Evolutionary conservation across 768 basidiomycete genomes (phyloP).

Genomic region (Tylopilus rubrobrunneus): DNA sequence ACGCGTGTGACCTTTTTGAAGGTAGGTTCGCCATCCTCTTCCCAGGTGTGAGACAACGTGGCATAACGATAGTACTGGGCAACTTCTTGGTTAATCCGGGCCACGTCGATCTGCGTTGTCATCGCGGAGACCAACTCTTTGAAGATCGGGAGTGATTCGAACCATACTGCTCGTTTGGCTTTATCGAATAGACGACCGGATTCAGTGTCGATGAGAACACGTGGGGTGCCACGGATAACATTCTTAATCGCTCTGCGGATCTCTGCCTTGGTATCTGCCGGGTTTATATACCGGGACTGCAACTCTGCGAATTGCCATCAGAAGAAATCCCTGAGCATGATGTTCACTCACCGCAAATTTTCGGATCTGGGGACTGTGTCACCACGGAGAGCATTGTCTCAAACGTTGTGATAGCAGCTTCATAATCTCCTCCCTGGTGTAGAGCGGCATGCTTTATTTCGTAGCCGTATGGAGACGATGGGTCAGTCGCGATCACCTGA

Average conservation of each 20-base stretch:
- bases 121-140: neutral
- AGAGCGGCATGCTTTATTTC: neutral
- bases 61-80: neutral
- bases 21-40: neutral
- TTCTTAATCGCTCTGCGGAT: neutral
- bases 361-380: neutral
- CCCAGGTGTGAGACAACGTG: neutral
- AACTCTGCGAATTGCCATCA: neutral
- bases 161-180: neutral
- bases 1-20: neutral
- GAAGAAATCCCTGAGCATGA: neutral
- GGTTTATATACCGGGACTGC: neutral
- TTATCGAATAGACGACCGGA: neutral
- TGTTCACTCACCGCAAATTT: neutral
- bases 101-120: neutral
- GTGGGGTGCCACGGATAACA: neutral
- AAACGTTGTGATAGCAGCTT: neutral
- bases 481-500: neutral
- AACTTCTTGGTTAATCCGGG: neutral
- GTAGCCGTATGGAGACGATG: neutral
- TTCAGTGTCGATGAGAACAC: neutral
- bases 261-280: neutral
- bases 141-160: neutral
- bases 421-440: neutral
- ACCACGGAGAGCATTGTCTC: neutral